Conservation (phyloP, 164 flowering plant genomes). For the Umbellularia californica region DNA sequence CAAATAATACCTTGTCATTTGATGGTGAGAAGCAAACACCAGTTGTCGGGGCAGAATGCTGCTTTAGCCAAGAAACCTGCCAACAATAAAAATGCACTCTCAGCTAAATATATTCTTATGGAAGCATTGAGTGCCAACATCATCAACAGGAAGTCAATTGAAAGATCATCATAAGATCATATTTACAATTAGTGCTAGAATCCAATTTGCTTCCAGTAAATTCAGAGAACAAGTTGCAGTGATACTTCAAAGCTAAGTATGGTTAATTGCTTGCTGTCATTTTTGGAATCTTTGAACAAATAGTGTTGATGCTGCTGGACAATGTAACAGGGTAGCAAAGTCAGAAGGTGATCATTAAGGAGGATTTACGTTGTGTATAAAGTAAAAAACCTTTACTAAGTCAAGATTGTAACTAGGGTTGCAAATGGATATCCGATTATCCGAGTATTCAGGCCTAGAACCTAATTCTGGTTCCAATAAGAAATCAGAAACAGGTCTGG, state of each 20-base stretch:
- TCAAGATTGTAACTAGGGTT: no score
- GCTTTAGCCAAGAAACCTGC: constrained; percentile 92
- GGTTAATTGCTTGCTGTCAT: background rate
- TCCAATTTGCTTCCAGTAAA: background rate
- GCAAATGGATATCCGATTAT: no score
- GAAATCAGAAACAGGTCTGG: no score
- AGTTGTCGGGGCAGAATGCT: constrained; percentile 96
- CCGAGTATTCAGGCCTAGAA: no score
- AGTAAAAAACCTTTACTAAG: no score
- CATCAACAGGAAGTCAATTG: background rate
- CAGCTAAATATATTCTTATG: background rate
- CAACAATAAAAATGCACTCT: background rate
- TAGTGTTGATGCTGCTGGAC: background rate
- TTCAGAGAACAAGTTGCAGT: background rate
- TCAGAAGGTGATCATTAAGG: no score
- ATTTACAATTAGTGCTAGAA: background rate
- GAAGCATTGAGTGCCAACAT: background rate
- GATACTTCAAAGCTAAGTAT: background rate
- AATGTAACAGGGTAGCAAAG: background rate
- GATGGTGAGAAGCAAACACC: constrained; percentile 93
- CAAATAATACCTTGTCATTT: constrained; percentile 72
- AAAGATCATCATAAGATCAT: background rate
- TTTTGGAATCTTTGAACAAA: background rate
- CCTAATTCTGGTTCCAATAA: no score
- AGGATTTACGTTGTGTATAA: no score